phyloP scores from a whole-genome alignment of 2,329 filamentous ascomycete genomes.

The Colletotrichum somersetense region DNA sequence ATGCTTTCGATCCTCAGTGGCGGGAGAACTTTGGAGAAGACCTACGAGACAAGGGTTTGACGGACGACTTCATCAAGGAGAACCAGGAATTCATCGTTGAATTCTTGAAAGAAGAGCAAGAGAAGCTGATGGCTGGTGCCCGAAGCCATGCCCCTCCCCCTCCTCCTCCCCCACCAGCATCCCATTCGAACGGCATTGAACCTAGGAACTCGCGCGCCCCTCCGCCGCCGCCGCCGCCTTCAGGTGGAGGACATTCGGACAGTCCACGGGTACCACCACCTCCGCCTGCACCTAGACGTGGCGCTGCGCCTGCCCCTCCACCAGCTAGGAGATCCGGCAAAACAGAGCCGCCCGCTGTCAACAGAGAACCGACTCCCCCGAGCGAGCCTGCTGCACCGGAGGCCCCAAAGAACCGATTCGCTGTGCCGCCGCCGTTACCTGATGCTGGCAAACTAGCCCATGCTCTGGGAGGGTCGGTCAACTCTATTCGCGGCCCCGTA shows the following conservation, averaged over 20 bases:
- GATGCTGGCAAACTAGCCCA: slow-evolving; percentile 90
- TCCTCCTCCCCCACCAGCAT: slow-evolving; percentile 46
- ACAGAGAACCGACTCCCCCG: slow-evolving; percentile 68
- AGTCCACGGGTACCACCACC: slow-evolving; percentile 57
- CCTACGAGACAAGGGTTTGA: slow-evolving; percentile 71
- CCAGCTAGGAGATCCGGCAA: slow-evolving; percentile 72
- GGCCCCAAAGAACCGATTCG: slow-evolving; percentile 63
- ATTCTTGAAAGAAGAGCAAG: slow-evolving; percentile 71
- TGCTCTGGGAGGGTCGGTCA: slow-evolving; percentile 56
- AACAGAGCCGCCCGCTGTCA: slow-evolving; percentile 54
- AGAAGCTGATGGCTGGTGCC: slow-evolving; percentile 50
- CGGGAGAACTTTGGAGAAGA: slow-evolving; percentile 75
- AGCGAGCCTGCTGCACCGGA: slow-evolving; percentile 77
- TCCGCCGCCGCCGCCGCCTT: slow-evolving; percentile 53
- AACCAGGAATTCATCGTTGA: slow-evolving; percentile 78
- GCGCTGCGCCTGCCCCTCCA: slow-evolving; percentile 66
- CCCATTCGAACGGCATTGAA: slow-evolving; percentile 51
- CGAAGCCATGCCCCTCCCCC: slow-evolving; percentile 43
- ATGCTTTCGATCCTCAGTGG: slow-evolving; percentile 75
- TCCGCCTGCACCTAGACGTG: slow-evolving; percentile 53
- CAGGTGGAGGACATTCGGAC: slow-evolving; percentile 42
- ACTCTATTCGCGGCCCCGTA: slow-evolving; percentile 46
- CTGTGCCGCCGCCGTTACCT: slow-evolving; percentile 80
- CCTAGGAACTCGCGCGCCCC: slow-evolving; percentile 50
- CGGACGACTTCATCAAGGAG: slow-evolving; percentile 75